phyloP scores from a whole-genome alignment of 805 yeast genomes.

The Cyberlindnera subsufficiens region DNA sequence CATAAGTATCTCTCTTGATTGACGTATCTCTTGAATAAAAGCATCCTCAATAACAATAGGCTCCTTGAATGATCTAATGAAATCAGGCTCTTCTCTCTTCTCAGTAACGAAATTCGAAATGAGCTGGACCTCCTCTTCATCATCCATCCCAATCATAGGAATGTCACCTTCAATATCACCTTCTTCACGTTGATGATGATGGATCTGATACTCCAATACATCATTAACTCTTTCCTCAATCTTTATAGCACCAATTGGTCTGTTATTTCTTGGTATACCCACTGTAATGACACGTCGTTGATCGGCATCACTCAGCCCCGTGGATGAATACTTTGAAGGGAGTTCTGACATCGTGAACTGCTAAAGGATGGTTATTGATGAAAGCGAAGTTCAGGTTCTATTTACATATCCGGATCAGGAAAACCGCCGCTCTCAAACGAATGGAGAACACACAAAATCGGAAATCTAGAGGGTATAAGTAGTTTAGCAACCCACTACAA shows the following conservation, averaged over 20 bases:
- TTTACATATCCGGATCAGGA: not conserved
- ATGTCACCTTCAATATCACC: slow-evolving; percentile 31
- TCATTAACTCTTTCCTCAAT: slow-evolving; percentile 21
- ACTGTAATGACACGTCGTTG: slow-evolving; percentile 14
- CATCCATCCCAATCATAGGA: slow-evolving; percentile 44
- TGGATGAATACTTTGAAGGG: slow-evolving; percentile 21
- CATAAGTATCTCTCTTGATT: slow-evolving; percentile 32
- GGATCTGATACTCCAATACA: slow-evolving; percentile 4
- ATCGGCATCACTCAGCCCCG: slow-evolving; percentile 16
- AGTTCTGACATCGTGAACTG: slow-evolving; percentile 11
- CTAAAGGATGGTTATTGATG: not conserved
- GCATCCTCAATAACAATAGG: slow-evolving; percentile 1
- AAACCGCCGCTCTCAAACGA: not conserved
- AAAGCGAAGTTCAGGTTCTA: not conserved
- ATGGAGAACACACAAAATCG: not conserved
- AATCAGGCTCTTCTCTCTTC: slow-evolving; percentile 11
- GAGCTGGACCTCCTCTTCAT: slow-evolving; percentile 35
- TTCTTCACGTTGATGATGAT: not conserved
- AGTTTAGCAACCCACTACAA: slow-evolving; percentile 2
- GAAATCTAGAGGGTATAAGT: not conserved
- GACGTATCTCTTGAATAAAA: slow-evolving; percentile 5
- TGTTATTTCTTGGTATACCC: slow-evolving; percentile 11
- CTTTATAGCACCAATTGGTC: slow-evolving; percentile 21
- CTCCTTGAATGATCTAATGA: not conserved
- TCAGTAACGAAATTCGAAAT: slow-evolving; percentile 36